Conservation (phyloP, 495 filamentous ascomycete genomes). For the Neurospora hispaniola region DNA sequence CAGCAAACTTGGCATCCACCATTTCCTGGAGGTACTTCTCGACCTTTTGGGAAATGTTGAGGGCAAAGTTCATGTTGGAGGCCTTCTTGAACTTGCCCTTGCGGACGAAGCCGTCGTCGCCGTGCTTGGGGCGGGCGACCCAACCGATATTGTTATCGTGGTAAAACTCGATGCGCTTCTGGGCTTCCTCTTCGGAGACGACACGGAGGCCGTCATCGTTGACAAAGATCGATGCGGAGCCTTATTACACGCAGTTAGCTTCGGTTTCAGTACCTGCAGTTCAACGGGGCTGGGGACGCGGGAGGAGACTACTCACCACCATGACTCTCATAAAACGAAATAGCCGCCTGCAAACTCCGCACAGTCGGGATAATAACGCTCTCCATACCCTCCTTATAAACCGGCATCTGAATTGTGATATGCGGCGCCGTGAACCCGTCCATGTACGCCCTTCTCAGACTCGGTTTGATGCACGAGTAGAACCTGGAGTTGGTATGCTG, state of each 20-base stretch:
- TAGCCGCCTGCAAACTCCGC: conserved; percentile 51
- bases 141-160: conserved; percentile 62
- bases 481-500: conserved; percentile 57
- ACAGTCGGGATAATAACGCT: conserved; percentile 54
- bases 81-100: conserved; percentile 59
- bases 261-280: too few relatives aligned
- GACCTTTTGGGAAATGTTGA: conserved; percentile 58
- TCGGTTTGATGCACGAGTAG: conserved; percentile 54
- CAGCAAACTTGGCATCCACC: conserved; percentile 5
- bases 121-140: conserved; percentile 52
- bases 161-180: conserved; percentile 49
- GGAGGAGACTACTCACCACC: conserved; percentile 27
- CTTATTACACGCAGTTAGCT: too few relatives aligned
- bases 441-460: conserved; percentile 35
- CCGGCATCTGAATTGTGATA: conserved; percentile 56
- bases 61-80: conserved; percentile 68
- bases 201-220: conserved; percentile 66
- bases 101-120: conserved; percentile 45
- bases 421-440: conserved; percentile 37
- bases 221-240: conserved; percentile 63
- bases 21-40: conserved; percentile 52
- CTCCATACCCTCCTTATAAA: conserved; percentile 55
- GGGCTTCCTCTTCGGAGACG: conserved; percentile 47
- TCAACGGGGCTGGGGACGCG: too few relatives aligned
- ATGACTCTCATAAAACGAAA: conserved; percentile 62